Conservation (phyloP, 1,284 basidiomycete genomes). For the Moesziomyces globuligerus region DNA sequence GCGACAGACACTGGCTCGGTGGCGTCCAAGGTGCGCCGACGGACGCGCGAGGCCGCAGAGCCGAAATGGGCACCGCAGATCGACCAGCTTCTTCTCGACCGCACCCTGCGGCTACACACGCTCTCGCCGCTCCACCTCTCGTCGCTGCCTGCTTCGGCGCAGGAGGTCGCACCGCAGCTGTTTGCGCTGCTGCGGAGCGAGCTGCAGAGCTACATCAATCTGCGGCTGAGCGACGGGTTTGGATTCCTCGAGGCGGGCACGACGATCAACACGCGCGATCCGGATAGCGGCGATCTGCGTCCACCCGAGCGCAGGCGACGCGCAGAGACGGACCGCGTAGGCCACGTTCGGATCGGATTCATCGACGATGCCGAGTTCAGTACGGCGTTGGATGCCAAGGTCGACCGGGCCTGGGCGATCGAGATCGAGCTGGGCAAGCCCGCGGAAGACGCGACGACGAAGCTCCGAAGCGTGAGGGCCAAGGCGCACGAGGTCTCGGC, state of each 20-base stretch:
- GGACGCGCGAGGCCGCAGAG: slow-evolving; percentile 18
- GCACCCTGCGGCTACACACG: slow-evolving; percentile 41
- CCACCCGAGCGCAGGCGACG: slow-evolving; percentile 37
- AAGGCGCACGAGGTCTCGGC: slow-evolving; percentile 27
- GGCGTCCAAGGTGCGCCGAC: slow-evolving; percentile 17
- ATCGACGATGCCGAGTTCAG: slow-evolving; percentile 33
- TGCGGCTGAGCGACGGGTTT: slow-evolving; percentile 47
- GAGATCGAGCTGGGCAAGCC: slow-evolving; percentile 49
- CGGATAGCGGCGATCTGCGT: slow-evolving; percentile 32
- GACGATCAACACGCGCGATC: slow-evolving; percentile 28
- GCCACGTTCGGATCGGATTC: slow-evolving; percentile 37
- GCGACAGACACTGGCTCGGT: slow-evolving; percentile 21
- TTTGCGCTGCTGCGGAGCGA: slow-evolving; percentile 39
- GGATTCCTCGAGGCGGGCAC: slow-evolving; percentile 35
- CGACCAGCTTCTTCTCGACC: slow-evolving; percentile 29
- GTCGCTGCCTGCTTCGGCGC: slow-evolving; percentile 32
- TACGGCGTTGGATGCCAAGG: slow-evolving; percentile 17
- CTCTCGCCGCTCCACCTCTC: slow-evolving; percentile 45
- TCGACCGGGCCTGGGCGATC: slow-evolving; percentile 35
- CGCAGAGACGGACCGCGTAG: slow-evolving; percentile 36
- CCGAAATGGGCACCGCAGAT: slow-evolving; percentile 22
- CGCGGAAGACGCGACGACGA: slow-evolving; percentile 17
- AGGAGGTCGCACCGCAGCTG: slow-evolving; percentile 31
- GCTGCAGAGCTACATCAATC: slow-evolving; percentile 39
- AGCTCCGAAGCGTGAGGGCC: slow-evolving; percentile 11